phyloP scores from a whole-genome alignment of 2,329 filamentous ascomycete genomes.

The Raffaelea arxii region DNA sequence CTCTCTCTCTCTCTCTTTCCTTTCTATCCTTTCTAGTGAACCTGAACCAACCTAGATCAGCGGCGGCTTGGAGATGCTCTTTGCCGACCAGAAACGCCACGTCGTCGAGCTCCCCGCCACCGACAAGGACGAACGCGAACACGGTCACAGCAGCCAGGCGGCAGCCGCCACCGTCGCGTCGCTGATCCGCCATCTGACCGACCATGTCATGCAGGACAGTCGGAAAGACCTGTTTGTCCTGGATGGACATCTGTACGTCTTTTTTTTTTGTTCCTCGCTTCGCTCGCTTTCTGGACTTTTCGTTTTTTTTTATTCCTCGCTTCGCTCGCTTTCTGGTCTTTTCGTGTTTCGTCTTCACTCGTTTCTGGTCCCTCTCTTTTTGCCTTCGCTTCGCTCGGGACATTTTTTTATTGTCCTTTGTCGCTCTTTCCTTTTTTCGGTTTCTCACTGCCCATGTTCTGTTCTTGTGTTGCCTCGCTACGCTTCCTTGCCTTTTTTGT shows the following conservation, averaged over 20 bases:
- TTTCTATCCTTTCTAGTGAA: conserved; percentile 5
- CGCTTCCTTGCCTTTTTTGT: not conserved
- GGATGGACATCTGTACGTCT: conserved; percentile 73
- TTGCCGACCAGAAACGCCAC: conserved; percentile 71
- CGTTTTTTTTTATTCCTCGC: not conserved
- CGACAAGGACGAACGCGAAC: too few relatives aligned
- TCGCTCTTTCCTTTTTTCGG: not conserved
- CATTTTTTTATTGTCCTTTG: too few relatives aligned
- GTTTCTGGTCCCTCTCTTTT: too few relatives aligned
- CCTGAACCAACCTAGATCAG: conserved; percentile 32
- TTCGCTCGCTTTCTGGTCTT: not conserved
- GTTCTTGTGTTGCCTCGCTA: not conserved
- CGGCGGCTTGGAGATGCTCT: conserved; percentile 90
- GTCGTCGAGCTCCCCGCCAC: conserved; percentile 56
- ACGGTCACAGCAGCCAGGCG: too few relatives aligned
- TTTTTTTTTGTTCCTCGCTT: not conserved
- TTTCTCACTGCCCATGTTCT: conserved; percentile 59
- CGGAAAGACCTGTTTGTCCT: conserved; percentile 85
- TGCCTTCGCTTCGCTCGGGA: too few relatives aligned
- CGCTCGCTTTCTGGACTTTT: not conserved
- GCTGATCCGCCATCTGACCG: conserved; percentile 70
- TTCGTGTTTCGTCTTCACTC: too few relatives aligned
- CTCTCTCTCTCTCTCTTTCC: conserved; percentile 5
- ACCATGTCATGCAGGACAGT: conserved; percentile 74
- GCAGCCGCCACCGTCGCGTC: conserved; percentile 59